Conservation (phyloP, 2,329 filamentous ascomycete genomes). For the Curvularia sp. region DNA sequence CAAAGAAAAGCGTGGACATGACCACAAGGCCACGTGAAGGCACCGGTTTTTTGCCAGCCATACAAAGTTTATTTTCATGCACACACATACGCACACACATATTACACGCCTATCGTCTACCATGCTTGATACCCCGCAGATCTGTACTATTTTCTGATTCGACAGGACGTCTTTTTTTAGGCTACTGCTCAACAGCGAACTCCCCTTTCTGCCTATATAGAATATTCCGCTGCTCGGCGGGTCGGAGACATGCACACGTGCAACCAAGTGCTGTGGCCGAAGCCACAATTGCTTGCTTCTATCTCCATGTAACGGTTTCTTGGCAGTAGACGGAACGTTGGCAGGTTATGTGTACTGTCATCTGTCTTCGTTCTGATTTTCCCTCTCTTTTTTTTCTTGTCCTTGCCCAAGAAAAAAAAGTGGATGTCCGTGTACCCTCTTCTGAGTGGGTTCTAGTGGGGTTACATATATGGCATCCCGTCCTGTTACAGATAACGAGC, state of each 20-base stretch:
- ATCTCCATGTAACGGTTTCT: not conserved
- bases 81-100: no score
- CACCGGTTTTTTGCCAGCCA: not conserved
- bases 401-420: not conserved
- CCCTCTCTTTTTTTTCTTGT: not conserved
- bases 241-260: not conserved
- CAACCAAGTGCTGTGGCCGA: no score
- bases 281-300: no score
- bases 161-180: no score
- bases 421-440: not conserved
- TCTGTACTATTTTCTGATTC: not conserved
- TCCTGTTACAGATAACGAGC: no score
- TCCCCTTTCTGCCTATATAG: not conserved
- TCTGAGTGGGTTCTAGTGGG: no score
- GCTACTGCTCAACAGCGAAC: not conserved
- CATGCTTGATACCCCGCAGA: not conserved
- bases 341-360: no score
- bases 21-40: not conserved
- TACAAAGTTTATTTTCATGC: not conserved
- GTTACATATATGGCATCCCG: no score
- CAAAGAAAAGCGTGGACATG: not conserved
- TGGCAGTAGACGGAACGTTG: no score
- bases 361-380: no score
- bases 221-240: not conserved
- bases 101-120: no score